These are phyloP conservation scores for Conticribra weissflogii DNA, from an alignment of 108 stramenopile species.

Conservation along the genomic window DNA sequence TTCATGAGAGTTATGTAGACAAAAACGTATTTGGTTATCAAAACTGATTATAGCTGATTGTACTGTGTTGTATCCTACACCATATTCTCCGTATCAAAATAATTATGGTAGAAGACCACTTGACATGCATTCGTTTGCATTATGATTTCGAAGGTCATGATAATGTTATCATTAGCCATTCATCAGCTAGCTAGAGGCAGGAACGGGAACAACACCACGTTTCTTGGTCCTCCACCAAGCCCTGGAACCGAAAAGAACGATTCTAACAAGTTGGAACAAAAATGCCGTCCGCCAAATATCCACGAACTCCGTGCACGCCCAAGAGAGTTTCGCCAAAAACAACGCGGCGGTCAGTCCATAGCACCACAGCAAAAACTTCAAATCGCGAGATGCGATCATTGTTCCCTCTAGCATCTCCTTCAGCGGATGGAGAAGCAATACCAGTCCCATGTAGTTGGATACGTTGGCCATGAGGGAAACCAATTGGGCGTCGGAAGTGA, in stretches of 20 bases:
- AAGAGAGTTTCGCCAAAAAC: constrained; percentile 49
- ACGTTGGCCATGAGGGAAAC: constrained; percentile 36
- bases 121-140: no score
- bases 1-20: no score
- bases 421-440: constrained; percentile 65
- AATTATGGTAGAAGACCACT: no score
- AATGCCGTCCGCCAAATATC: constrained; percentile 67
- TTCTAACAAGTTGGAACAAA: constrained; percentile 59
- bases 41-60: no score
- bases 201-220: no score
- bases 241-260: constrained; percentile 46
- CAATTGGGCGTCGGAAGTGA: constrained; percentile 52
- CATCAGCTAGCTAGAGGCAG: no score
- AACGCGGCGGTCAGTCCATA: constrained; percentile 47
- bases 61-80: no score
- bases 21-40: no score
- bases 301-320: constrained; percentile 23
- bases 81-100: no score
- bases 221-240: constrained; percentile 20
- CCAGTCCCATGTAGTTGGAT: constrained; percentile 31
- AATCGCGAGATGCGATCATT: constrained; percentile 60
- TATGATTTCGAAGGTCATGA: no score
- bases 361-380: constrained; percentile 46
- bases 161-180: no score
- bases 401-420: constrained; percentile 67